phyloP scores from a whole-genome alignment of 345 rosid species.

The Excoecaria cochinchinensis region DNA sequence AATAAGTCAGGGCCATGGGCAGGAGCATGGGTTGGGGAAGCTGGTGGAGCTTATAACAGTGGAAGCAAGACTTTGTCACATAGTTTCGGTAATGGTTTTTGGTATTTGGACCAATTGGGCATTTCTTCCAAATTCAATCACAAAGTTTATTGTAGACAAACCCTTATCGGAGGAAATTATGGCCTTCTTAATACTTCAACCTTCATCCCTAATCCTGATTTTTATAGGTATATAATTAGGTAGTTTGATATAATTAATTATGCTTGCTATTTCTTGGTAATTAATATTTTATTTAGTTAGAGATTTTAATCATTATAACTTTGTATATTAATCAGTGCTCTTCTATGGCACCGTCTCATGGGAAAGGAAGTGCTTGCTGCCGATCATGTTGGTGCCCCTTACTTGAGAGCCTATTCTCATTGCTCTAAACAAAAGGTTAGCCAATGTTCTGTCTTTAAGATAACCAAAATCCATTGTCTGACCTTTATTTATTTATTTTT shows the following conservation, averaged over 20 bases:
- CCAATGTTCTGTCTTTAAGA: no score
- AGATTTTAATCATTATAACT: not conserved
- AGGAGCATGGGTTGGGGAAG: slow-evolving; percentile 59
- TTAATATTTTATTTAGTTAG: not conserved
- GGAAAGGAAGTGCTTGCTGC: slow-evolving; percentile 41
- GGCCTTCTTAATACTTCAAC: slow-evolving; percentile 52
- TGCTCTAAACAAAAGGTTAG: slow-evolving; percentile 41
- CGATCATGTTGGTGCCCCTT: slow-evolving; percentile 36
- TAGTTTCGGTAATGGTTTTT: slow-evolving; percentile 57
- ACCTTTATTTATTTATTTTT: no score
- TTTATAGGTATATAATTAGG: slow-evolving; percentile 38
- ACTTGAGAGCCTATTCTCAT: slow-evolving; percentile 49
- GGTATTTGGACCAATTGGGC: slow-evolving; percentile 65
- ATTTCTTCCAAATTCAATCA: slow-evolving; percentile 55
- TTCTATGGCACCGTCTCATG: slow-evolving; percentile 62
- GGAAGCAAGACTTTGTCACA: slow-evolving; percentile 56
- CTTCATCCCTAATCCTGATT: slow-evolving; percentile 61
- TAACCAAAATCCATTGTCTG: no score
- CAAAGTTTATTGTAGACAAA: slow-evolving; percentile 63
- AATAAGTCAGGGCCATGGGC: slow-evolving; percentile 24
- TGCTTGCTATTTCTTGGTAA: no score
- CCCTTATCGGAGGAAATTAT: slow-evolving; percentile 66
- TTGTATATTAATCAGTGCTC: slow-evolving; percentile 32
- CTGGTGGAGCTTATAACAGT: slow-evolving; percentile 63
- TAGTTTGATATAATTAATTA: no score